A percentile compares a stretch with the other conserved stretches of the same genome.
phyloP scores from a whole-genome alignment of 2,329 filamentous ascomycete species.

The Xylaria sp. region DNA sequence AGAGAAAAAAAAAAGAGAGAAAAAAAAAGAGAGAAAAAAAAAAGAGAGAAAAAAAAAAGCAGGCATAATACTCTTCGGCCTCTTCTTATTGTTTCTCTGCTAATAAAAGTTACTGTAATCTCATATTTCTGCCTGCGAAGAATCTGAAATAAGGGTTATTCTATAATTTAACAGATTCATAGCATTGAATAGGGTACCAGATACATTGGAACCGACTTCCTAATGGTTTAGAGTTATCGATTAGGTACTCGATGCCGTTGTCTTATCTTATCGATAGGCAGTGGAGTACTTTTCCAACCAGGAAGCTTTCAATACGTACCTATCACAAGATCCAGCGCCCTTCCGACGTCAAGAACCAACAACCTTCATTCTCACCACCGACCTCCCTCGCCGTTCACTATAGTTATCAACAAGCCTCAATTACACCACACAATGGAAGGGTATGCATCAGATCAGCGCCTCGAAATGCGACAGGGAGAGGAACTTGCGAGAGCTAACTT shows the following conservation, averaged over 20 bases:
- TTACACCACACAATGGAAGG: slow-evolving; percentile 44
- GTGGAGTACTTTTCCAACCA: slow-evolving; percentile 13
- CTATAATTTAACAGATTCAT: too few species aligned
- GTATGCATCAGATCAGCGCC: slow-evolving; percentile 34
- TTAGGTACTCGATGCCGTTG: not conserved
- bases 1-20: too few species aligned
- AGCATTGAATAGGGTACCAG: too few species aligned
- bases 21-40: too few species aligned
- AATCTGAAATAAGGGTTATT: too few species aligned
- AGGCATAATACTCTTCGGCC: too few species aligned
- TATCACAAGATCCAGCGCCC: slow-evolving; percentile 11
- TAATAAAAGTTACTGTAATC: too few species aligned
- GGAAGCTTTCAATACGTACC: not conserved
- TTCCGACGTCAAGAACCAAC: slow-evolving; percentile 1
- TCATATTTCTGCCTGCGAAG: too few species aligned
- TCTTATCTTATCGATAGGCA: slow-evolving; percentile 37
- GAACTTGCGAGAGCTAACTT: slow-evolving; percentile 14
- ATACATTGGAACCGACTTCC: too few species aligned
- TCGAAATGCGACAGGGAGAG: not conserved
- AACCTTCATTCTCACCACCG: not conserved
- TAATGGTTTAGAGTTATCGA: too few species aligned
- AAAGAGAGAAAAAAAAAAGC: too few species aligned
- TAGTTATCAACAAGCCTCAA: not conserved
- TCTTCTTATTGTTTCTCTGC: too few species aligned
- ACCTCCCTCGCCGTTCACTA: not conserved